Percentiles rank a stretch among this genome's conserved stretches.
These are phyloP conservation scores for Lachnellula subtilissima DNA, from an alignment of 2,329 filamentous ascomycete genomes.

Conservation along the genomic window DNA sequence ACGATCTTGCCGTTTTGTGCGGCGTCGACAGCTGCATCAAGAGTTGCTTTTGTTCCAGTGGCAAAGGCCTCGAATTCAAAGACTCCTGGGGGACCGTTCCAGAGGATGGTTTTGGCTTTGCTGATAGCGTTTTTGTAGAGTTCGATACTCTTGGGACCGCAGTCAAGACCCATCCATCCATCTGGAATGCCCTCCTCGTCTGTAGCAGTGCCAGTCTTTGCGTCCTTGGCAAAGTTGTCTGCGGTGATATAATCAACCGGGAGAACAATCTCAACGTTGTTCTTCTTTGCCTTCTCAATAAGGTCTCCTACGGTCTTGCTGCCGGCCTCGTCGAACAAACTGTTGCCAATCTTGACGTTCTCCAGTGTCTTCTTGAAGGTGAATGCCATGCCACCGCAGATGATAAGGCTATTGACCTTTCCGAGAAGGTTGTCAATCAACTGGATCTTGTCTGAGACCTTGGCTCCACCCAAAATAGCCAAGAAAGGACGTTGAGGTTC, in stretches of 20 bases:
- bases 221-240: constrained; percentile 88
- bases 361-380: constrained; percentile 99
- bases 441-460: constrained; percentile 99
- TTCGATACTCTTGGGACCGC: constrained; percentile 81
- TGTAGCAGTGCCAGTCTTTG: constrained; percentile 73
- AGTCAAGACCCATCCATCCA: constrained; percentile 97
- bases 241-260: constrained; percentile 94
- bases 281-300: constrained; percentile 92
- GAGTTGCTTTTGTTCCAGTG: constrained; percentile 82
- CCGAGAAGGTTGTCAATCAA: constrained; percentile 97
- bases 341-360: constrained; percentile 82
- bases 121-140: constrained; percentile 84
- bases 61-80: constrained; percentile 97
- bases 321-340: constrained; percentile 88
- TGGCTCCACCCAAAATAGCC: constrained; percentile 95
- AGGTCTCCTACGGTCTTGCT: constrained; percentile 85
- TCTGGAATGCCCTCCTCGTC: constrained; percentile 89
- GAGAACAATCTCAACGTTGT: constrained; percentile 91
- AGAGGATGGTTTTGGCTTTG: constrained; percentile 92
- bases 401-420: constrained; percentile 95
- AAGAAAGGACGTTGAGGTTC: constrained; percentile 92
- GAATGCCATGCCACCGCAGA: constrained; percentile 98
- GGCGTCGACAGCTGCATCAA: constrained; percentile 81
- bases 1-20: constrained; percentile 85
- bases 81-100: constrained; percentile 96